phyloP scores from a whole-genome alignment of 2,329 filamentous ascomycete genomes.

The Neofusicoccum sp. region DNA sequence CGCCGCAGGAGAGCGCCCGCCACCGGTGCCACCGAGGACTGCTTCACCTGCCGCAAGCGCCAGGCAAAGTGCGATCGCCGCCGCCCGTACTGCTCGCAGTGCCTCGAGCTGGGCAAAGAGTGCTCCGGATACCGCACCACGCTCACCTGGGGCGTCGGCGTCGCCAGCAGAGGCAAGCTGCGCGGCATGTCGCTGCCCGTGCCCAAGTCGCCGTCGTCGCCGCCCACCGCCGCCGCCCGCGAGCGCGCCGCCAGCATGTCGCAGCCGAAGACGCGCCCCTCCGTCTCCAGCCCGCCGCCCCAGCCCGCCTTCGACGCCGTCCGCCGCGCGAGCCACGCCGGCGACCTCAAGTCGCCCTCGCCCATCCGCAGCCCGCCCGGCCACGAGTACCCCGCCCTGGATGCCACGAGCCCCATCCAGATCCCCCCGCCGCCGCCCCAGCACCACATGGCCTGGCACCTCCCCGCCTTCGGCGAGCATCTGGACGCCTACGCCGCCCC shows the following conservation, averaged over 20 bases:
- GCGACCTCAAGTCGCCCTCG: slow-evolving; percentile 15
- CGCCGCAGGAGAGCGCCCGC: slow-evolving; percentile 84
- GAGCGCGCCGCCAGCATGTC: slow-evolving; percentile 10
- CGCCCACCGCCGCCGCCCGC: slow-evolving; percentile 24
- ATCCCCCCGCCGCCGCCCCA: slow-evolving; percentile 37
- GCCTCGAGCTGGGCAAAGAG: slow-evolving; percentile 84
- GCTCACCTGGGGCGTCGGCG: slow-evolving; percentile 93
- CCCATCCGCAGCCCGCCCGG: slow-evolving; percentile 18
- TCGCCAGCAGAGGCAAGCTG: slow-evolving; percentile 92
- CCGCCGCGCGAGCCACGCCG: not conserved
- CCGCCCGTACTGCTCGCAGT: slow-evolving; percentile 92
- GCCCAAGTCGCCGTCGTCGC: slow-evolving; percentile 41
- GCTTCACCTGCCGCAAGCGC: slow-evolving; percentile 86
- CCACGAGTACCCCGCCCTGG: slow-evolving; percentile 37
- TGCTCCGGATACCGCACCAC: slow-evolving; percentile 97
- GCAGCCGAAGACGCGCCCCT: not conserved
- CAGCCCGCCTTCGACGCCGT: not conserved
- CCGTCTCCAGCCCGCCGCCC: not conserved
- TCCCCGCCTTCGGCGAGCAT: slow-evolving; percentile 39
- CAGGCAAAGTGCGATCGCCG: slow-evolving; percentile 84
- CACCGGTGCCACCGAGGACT: slow-evolving; percentile 88
- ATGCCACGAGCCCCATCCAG: slow-evolving; percentile 40
- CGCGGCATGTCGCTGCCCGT: slow-evolving; percentile 77
- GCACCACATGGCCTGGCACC: slow-evolving; percentile 35
- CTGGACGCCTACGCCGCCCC: slow-evolving; percentile 35